These are phyloP conservation scores for Aspergillus melleus DNA, from an alignment of 2,329 filamentous ascomycete species.

Conservation along the genomic window DNA sequence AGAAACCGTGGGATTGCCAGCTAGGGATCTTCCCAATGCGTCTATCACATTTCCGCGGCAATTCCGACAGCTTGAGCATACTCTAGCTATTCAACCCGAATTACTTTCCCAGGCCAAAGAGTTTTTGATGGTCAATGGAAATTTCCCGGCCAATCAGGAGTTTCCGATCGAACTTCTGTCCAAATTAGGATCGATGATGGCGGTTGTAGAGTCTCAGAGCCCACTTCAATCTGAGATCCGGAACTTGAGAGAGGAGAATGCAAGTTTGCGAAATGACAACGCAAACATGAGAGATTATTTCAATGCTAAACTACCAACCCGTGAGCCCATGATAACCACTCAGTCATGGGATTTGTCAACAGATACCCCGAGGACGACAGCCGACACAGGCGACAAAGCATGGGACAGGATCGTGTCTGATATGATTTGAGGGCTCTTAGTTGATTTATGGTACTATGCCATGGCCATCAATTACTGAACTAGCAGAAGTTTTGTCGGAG, in stretches of 20 bases:
- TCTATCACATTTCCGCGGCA: background rate
- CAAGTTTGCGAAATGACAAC: slow-evolving; percentile 24
- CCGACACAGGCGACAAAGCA: slow-evolving; percentile 18
- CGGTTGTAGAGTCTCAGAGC: slow-evolving; percentile 22
- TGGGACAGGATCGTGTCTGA: slow-evolving; percentile 30
- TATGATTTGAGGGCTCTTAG: slow-evolving; percentile 18
- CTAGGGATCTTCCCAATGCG: background rate
- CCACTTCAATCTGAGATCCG: slow-evolving; percentile 18
- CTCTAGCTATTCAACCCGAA: background rate
- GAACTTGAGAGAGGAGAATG: slow-evolving; percentile 24
- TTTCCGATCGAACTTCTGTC: slow-evolving; percentile 19
- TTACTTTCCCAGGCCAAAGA: slow-evolving; percentile 8
- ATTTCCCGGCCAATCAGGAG: slow-evolving; percentile 11
- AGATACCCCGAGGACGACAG: slow-evolving; percentile 10
- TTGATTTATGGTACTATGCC: too few relatives aligned
- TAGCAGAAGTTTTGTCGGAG: too few relatives aligned
- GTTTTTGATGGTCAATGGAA: slow-evolving; percentile 13
- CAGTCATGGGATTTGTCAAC: slow-evolving; percentile 4
- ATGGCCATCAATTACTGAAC: too few relatives aligned
- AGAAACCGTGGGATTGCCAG: background rate
- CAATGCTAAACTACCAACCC: slow-evolving; percentile 13
- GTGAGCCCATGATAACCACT: slow-evolving; percentile 10
- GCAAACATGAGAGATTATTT: slow-evolving; percentile 21
- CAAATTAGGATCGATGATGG: slow-evolving; percentile 25
- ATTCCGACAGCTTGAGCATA: background rate